Evolutionary conservation across 2,329 filamentous ascomycete species (phyloP), one percentile per base, ranked within the genome.

Genomic region (Fusarium sp.): DNA sequence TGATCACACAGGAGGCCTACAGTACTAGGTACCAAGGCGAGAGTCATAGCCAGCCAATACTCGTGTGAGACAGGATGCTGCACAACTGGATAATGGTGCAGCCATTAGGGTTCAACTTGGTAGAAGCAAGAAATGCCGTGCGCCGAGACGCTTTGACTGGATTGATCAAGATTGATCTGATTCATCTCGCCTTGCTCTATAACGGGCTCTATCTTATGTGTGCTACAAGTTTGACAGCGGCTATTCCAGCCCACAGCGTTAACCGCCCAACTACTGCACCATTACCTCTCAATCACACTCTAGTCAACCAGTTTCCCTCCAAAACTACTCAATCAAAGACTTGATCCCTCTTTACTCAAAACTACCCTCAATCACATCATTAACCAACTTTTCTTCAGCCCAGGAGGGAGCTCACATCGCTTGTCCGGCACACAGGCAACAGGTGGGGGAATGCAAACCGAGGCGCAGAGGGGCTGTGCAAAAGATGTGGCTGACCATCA

Each of bases 381-480:
- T 8, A 1, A 30, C 37, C 8, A 25, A 4, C 43, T 48, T 23
- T 48, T 18, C 23, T 48, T 18, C 43, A 48, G 23, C 23, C 8
- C 43, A 48, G 27, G 43, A 60, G 56, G 60, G 37, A 62, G 56
- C 48, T 68, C 35, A 48, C 43, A 25, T 25, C 23, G 27, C 64
- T 48, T 48, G 35, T 27, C 43, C 52, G 32, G 57, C 48, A 34
- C 64, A 59, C 66, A 59, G 54, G 67, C 65, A 32, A 8, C 9
- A 10, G 30, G 8, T 10, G 30, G 30, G 71, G 43, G 56, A 74
- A 58, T 58, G 41, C 30, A 64, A 37, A 60, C 16, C 41, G 71
- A 74, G 71, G 71, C 71, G 71, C 71, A 73, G 45, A 30, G 25
- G 25, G 67, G 71, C 71, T 71, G 71, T 74, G 71, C 71, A 43